These are phyloP conservation scores for Phytopythium litorale DNA, from an alignment of 352 stramenopile species.

Conservation along the genomic window DNA sequence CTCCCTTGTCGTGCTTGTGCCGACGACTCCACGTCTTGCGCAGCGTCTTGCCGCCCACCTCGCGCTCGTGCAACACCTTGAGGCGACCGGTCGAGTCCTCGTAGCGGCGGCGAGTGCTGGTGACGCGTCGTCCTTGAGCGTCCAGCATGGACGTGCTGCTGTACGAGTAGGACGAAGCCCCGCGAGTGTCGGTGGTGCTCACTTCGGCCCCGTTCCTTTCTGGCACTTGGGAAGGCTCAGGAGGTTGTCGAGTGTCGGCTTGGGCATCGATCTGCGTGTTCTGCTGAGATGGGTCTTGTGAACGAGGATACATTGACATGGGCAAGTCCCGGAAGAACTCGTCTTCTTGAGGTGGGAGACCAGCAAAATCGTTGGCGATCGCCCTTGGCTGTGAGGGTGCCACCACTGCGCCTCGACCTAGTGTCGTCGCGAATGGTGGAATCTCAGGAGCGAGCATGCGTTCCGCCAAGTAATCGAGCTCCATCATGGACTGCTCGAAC, in stretches of 20 bases:
- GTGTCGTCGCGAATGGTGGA: no score
- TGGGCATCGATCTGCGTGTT: neutral
- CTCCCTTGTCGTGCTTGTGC: conserved; percentile 9
- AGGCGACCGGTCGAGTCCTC: neutral
- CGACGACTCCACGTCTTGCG: neutral
- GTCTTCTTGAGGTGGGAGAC: no score
- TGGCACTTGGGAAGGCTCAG: neutral
- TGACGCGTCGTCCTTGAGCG: neutral
- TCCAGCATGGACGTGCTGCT: neutral
- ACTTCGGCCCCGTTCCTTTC: neutral
- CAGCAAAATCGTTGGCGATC: no score
- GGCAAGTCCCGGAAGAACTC: no score
- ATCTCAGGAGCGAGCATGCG: no score
- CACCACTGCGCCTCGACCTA: no score
- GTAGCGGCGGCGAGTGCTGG: neutral
- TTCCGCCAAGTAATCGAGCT: no score
- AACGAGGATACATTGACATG: no score
- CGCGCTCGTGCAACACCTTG: neutral
- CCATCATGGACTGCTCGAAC: neutral
- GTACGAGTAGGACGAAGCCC: neutral
- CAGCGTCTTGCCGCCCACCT: neutral
- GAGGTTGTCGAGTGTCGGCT: neutral
- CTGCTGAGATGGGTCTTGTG: neutral
- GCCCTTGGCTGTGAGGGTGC: no score
- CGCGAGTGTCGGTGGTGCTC: neutral